Conservation (phyloP, 495 filamentous ascomycete genomes). For the Penicillium mononematosum region DNA sequence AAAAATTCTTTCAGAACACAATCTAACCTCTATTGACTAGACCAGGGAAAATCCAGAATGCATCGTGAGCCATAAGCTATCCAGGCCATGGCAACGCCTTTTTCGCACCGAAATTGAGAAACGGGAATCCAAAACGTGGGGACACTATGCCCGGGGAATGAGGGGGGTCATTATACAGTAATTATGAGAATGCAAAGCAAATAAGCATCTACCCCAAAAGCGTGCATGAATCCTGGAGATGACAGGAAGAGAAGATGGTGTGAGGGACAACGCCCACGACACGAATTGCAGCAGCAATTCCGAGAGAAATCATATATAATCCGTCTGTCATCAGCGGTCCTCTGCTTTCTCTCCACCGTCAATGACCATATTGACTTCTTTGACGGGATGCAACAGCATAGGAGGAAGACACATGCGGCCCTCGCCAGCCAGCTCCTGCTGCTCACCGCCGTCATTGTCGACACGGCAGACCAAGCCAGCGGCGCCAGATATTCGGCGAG, state of each 20-base stretch:
- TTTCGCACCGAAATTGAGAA: constrained; percentile 4
- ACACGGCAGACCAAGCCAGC: constrained; percentile 86
- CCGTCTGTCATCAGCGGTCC: constrained; percentile 19
- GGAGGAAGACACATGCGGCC: constrained; percentile 92
- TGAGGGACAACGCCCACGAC: not conserved
- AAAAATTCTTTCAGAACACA: not conserved
- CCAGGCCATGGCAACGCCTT: constrained; percentile 9
- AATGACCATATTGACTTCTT: constrained; percentile 75
- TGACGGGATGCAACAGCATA: constrained; percentile 92
- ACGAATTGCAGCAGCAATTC: not conserved
- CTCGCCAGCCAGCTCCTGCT: constrained; percentile 72
- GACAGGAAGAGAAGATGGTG: not conserved
- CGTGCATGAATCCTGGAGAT: not conserved
- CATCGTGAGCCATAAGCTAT: constrained; percentile 5
- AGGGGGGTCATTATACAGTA: constrained; percentile 10
- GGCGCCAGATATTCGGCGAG: constrained; percentile 74
- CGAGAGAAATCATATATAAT: not conserved
- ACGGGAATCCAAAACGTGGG: constrained; percentile 9
- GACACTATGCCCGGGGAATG: constrained; percentile 2
- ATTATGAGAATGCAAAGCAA: not conserved
- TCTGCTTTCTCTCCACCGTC: constrained; percentile 47
- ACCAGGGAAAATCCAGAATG: constrained; percentile 10
- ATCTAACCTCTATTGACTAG: constrained; percentile 7
- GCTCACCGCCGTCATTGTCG: constrained; percentile 82
- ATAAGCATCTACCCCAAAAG: constrained; percentile 1